A percentile compares a stretch with the other conserved stretches of the same genome.
phyloP scores from a whole-genome alignment of 345 rosid genomes.

The Brassica incana region DNA sequence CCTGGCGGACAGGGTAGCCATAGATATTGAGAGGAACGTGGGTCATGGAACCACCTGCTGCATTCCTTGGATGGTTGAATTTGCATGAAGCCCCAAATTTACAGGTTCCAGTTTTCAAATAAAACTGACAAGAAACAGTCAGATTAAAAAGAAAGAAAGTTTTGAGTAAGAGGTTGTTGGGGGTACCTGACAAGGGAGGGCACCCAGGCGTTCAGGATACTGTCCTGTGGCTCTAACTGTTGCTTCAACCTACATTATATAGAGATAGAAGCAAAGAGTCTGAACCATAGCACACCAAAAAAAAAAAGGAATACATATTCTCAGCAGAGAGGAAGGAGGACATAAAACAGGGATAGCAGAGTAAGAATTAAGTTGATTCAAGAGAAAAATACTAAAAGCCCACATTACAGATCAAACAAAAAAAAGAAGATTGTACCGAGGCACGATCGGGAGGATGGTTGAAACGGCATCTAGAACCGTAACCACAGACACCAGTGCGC shows the following conservation, averaged over 20 bases:
- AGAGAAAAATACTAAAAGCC: too few species aligned
- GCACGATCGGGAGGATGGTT: conserved; percentile 95
- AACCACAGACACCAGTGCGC: conserved; percentile 91
- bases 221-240: conserved; percentile 77
- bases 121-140: conserved; percentile 49
- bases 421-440: conserved; percentile 43
- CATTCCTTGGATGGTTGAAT: conserved; percentile 91
- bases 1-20: conserved; percentile 87
- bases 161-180: not conserved
- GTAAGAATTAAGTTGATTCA: too few species aligned
- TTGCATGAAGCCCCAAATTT: conserved; percentile 98
- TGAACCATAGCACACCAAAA: not conserved
- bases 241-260: conserved; percentile 55
- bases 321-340: too few species aligned
- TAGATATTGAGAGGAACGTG: conserved; percentile 61
- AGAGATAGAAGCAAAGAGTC: too few species aligned
- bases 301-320: too few species aligned
- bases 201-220: conserved; percentile 86
- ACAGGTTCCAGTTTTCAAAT: conserved; percentile 79
- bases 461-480: conserved; percentile 80
- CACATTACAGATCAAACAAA: not conserved
- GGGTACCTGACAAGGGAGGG: conserved; percentile 78
- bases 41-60: conserved; percentile 55
- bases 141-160: not conserved
- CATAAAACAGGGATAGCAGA: too few species aligned